Percentiles rank a stretch among this genome's conserved stretches.
Conservation (phyloP, 1,284 basidiomycete genomes). For the Trichosporon sp. region DNA sequence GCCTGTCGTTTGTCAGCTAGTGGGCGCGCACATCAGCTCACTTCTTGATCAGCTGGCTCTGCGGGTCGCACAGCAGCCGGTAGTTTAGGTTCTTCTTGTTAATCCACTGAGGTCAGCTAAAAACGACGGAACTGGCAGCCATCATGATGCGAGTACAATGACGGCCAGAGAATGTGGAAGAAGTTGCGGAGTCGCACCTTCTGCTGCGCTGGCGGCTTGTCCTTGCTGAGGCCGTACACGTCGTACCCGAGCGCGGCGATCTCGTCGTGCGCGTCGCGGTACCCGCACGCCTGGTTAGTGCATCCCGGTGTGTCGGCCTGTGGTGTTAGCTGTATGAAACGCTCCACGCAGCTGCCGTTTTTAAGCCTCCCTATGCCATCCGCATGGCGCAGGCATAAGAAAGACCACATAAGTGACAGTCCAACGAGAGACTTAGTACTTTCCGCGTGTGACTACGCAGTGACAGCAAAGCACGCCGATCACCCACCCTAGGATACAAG, state of each 20-base stretch:
- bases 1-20: slow-evolving; percentile 29
- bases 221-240: slow-evolving; percentile 81
- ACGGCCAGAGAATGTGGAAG: too few relatives aligned
- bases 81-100: slow-evolving; percentile 72
- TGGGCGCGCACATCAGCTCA: slow-evolving; percentile 9
- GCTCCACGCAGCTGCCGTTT: not conserved
- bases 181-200: too few relatives aligned
- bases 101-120: slow-evolving; percentile 42
- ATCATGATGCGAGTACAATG: too few relatives aligned
- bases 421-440: too few relatives aligned
- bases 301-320: slow-evolving; percentile 63
- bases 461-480: not conserved
- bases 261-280: slow-evolving; percentile 72
- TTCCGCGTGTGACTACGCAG: not conserved
- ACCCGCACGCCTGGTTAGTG: slow-evolving; percentile 82
- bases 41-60: slow-evolving; percentile 69
- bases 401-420: too few relatives aligned
- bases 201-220: slow-evolving; percentile 69
- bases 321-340: slow-evolving; percentile 1
- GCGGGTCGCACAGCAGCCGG: slow-evolving; percentile 78
- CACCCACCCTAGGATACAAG: slow-evolving; percentile 53
- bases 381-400: not conserved
- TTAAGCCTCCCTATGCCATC: not conserved
- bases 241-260: slow-evolving; percentile 66
- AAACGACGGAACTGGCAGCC: too few relatives aligned